Percentiles rank a stretch among this genome's conserved stretches.
Evolutionary conservation across 2,329 filamentous ascomycete genomes (phyloP).

Genomic region (Aspergillus candidus): DNA sequence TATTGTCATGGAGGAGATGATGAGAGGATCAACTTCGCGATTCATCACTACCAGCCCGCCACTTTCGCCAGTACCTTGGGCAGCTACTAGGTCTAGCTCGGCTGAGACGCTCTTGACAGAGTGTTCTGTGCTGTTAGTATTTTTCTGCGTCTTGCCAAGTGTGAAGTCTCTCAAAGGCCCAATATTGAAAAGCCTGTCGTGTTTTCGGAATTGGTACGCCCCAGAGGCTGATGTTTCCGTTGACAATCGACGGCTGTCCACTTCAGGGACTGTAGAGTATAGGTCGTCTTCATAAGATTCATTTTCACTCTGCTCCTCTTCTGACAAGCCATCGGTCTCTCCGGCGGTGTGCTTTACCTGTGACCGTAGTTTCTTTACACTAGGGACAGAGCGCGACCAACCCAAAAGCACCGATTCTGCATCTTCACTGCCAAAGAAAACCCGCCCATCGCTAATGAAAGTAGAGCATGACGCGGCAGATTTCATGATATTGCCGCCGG

Average conservation of each 20-base stretch:
- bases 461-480: constrained; percentile 63
- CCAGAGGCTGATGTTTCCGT: constrained; percentile 28
- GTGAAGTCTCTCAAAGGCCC: constrained; percentile 73
- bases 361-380: constrained; percentile 54
- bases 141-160: constrained; percentile 54
- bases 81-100: constrained; percentile 48
- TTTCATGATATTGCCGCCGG: constrained; percentile 58
- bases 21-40: constrained; percentile 66
- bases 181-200: constrained; percentile 71
- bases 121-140: constrained; percentile 42
- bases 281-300: constrained; percentile 52
- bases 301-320: constrained; percentile 53
- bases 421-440: constrained; percentile 84
- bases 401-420: constrained; percentile 75
- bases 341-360: constrained; percentile 51
- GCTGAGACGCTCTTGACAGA: constrained; percentile 33
- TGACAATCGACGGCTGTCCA: constrained; percentile 12
- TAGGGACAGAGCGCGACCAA: constrained; percentile 64
- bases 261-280: constrained; percentile 33
- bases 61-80: constrained; percentile 52
- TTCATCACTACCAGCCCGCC: constrained; percentile 70
- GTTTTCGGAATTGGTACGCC: constrained; percentile 66
- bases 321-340: constrained; percentile 50
- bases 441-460: constrained; percentile 57
- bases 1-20: constrained; percentile 64